Conservation (phyloP, 2,329 filamentous ascomycete species). For the Penicillium sp. region DNA sequence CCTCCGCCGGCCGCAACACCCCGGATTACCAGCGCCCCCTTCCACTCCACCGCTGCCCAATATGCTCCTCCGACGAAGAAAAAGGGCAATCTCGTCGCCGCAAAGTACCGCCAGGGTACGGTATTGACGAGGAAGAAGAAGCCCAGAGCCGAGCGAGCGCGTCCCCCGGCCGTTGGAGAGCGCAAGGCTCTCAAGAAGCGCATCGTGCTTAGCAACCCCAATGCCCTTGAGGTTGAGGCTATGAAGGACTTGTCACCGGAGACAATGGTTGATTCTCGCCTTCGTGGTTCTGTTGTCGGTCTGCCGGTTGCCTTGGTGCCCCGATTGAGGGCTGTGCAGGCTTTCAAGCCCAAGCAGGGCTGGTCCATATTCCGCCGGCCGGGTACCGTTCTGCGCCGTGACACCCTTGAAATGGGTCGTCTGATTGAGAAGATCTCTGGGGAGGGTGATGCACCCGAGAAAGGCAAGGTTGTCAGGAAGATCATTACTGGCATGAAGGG, state of each 20-base stretch:
- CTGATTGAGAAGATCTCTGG: conserved; percentile 55
- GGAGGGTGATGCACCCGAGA: conserved; percentile 27
- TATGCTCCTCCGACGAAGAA: conserved; percentile 47
- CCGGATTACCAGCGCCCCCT: conserved; percentile 39
- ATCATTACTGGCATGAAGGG: conserved; percentile 68
- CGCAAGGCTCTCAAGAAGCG: conserved; percentile 81
- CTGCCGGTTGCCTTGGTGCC: conserved; percentile 68
- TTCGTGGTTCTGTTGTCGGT: conserved; percentile 62
- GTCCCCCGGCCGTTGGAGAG: conserved; percentile 67
- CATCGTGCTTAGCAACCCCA: conserved; percentile 89
- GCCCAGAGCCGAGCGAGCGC: conserved; percentile 39
- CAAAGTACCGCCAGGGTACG: conserved; percentile 38
- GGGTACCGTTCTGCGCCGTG: conserved; percentile 68
- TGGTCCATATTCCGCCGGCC: conserved; percentile 84
- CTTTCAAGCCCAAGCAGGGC: conserved; percentile 83
- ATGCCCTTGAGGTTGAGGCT: conserved; percentile 71
- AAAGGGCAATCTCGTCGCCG: conserved; percentile 33
- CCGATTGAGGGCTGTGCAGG: conserved; percentile 73
- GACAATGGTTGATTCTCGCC: conserved; percentile 51
- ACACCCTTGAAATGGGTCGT: conserved; percentile 67
- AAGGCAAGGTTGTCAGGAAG: conserved; percentile 45
- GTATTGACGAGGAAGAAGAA: conserved; percentile 46
- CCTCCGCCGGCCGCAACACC: conserved; percentile 43
- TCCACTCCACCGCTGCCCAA: conserved; percentile 43
- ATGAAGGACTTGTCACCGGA: conserved; percentile 57